Conservation (phyloP, 768 basidiomycete genomes). For the Pisolithus tinctorius region DNA sequence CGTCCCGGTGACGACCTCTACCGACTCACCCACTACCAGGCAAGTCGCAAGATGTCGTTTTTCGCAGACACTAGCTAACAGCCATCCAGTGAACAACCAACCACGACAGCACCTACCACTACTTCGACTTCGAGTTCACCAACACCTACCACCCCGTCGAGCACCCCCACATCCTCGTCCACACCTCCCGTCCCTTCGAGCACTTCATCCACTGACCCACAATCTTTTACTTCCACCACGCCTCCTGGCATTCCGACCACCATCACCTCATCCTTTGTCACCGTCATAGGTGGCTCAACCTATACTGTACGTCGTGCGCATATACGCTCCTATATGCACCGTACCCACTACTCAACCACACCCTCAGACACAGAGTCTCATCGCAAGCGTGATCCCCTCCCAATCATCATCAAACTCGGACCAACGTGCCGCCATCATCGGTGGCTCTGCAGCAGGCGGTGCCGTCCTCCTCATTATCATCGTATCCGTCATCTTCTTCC, state of each 20-base stretch:
- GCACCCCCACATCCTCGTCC: background rate
- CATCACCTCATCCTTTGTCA: conserved; percentile 16
- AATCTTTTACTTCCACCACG: conserved; percentile 1
- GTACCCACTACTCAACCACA: background rate
- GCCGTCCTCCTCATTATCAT: conserved; percentile 30
- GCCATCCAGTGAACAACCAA: conserved; percentile 1
- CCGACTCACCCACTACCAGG: conserved; percentile 12
- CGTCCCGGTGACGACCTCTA: background rate
- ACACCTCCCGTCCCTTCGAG: background rate
- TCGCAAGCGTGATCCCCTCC: conserved; percentile 15
- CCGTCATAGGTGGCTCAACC: conserved; percentile 9
- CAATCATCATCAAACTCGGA: conserved; percentile 1
- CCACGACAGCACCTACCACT: conserved; percentile 1
- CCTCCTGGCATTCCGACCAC: conserved; percentile 9
- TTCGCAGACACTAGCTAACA: background rate
- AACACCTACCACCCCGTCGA: conserved; percentile 5
- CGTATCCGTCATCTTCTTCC: conserved; percentile 32
- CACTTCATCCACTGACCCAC: conserved; percentile 1
- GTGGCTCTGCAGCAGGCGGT: conserved; percentile 33
- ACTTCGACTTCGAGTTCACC: background rate
- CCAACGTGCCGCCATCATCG: conserved; percentile 35
- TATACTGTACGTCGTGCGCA: conserved; percentile 12
- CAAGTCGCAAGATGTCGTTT: background rate
- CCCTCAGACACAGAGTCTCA: conserved; percentile 8
- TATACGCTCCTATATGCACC: background rate